These are phyloP conservation scores for Bonnemaisonia californica DNA, from an alignment of 31 red algal genomes.

Conservation along the genomic window DNA sequence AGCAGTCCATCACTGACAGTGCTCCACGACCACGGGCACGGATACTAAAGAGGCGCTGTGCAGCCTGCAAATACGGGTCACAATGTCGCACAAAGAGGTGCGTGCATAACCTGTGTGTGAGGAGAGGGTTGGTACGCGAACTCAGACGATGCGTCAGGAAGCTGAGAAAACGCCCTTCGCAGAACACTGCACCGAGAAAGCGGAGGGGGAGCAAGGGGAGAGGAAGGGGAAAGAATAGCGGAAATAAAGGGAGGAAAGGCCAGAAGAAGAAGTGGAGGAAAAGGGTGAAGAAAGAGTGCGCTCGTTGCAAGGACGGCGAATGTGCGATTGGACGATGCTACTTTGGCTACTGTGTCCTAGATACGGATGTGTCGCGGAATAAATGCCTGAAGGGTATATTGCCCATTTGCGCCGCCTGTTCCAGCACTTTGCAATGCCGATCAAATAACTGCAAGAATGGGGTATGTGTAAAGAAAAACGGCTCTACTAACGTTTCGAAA, in stretches of 20 bases:
- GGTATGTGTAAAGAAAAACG: background rate
- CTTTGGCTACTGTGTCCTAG: background rate
- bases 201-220: background rate
- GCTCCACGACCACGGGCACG: too few species aligned
- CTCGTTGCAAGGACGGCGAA: background rate
- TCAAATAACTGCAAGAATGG: background rate
- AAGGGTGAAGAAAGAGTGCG: background rate
- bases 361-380: background rate
- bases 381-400: background rate
- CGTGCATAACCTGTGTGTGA: background rate
- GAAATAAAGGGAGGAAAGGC: background rate
- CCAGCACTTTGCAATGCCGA: background rate
- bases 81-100: background rate
- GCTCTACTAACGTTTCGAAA: background rate
- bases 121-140: background rate
- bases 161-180: too few species aligned
- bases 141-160: background rate
- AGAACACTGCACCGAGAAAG: background rate
- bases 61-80: background rate
- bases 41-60: too few species aligned
- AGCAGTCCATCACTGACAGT: too few species aligned
- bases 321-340: background rate
- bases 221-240: background rate
- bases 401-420: background rate
- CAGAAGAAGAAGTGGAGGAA: too few species aligned